Conservation (phyloP, 768 basidiomycete species). For the Suillus americanus region DNA sequence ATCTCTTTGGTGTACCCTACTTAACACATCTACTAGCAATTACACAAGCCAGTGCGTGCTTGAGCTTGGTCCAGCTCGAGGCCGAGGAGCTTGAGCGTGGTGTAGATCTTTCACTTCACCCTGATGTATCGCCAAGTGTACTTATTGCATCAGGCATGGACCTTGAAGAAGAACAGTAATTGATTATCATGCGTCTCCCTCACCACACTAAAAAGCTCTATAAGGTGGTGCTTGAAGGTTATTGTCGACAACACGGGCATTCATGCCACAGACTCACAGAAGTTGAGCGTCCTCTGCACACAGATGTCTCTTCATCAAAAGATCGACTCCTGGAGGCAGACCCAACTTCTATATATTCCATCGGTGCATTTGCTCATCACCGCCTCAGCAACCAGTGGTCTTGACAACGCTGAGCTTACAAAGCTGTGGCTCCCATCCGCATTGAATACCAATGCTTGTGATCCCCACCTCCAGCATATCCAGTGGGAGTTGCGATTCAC, state of each 20-base stretch:
- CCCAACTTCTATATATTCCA: background rate
- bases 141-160: constrained; percentile 15
- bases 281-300: background rate
- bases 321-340: background rate
- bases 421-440: background rate
- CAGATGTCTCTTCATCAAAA: background rate
- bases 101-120: background rate
- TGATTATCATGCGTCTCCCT: background rate
- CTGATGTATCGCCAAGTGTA: constrained; percentile 11
- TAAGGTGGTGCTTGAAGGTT: background rate
- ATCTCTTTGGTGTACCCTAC: background rate
- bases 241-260: background rate
- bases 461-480: background rate
- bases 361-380: background rate
- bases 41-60: constrained; percentile 15
- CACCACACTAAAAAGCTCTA: background rate
- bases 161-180: constrained; percentile 18
- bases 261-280: background rate
- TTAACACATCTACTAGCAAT: constrained; percentile 5
- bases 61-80: constrained; percentile 25
- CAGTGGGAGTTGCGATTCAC: background rate
- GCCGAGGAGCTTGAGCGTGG: constrained; percentile 6
- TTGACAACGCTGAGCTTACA: background rate
- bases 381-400: background rate
- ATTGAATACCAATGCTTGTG: background rate